phyloP scores from a whole-genome alignment of 257 asterid genomes.

The Misopates orontium region DNA sequence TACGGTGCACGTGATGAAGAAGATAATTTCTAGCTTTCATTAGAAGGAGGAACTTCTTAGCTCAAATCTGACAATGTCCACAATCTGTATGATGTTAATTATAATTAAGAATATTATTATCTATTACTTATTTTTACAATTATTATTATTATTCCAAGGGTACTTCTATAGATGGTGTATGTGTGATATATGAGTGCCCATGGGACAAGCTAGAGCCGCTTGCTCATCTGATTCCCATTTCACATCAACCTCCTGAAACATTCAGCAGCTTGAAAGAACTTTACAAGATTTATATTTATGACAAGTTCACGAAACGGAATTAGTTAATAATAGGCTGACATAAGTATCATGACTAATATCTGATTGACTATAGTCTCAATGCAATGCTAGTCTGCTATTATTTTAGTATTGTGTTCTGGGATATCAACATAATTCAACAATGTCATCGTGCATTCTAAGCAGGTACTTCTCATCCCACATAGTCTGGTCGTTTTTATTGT shows the following conservation, averaged over 20 bases:
- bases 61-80: background rate
- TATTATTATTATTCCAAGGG: background rate
- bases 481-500: background rate
- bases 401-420: background rate
- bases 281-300: background rate
- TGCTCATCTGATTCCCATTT: conserved; percentile 7
- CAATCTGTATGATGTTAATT: background rate
- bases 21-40: background rate
- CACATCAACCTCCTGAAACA: background rate
- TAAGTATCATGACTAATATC: background rate
- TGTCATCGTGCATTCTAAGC: background rate
- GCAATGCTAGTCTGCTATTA: background rate
- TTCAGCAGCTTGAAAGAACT: background rate
- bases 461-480: conserved; percentile 15
- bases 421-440: conserved; percentile 7
- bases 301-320: background rate
- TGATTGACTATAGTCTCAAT: background rate
- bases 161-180: background rate
- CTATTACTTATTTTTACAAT: too few relatives aligned
- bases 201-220: conserved; percentile 16
- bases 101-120: too few relatives aligned
- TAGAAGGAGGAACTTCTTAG: background rate
- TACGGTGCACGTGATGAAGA: background rate
- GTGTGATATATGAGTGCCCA: background rate
- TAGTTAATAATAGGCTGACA: background rate